Percentiles rank a stretch among this genome's conserved stretches.
Evolutionary conservation across 1,284 basidiomycete species (phyloP).

Genomic region (Thecaphora thlaspeos): DNA sequence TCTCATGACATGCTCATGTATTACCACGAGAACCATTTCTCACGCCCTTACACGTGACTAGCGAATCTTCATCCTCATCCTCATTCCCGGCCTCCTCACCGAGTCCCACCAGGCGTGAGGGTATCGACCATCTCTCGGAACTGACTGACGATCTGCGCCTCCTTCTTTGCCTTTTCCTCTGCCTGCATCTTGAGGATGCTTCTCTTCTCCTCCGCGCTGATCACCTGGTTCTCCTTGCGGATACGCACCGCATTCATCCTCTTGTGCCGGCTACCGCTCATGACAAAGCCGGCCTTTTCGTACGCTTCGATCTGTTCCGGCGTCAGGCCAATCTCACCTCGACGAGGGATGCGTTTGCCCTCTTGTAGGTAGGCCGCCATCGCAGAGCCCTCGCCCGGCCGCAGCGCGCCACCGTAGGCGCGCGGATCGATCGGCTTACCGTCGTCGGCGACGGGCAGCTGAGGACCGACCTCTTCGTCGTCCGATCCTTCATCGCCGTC

Average conservation of each 20-base stretch:
- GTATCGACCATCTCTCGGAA: slow-evolving; percentile 52
- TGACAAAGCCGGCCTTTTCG: slow-evolving; percentile 92
- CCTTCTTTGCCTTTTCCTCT: slow-evolving; percentile 86
- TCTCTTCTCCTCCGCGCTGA: slow-evolving; percentile 88
- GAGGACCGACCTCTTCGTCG: slow-evolving; percentile 14
- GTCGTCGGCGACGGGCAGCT: slow-evolving; percentile 18
- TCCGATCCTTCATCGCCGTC: not conserved
- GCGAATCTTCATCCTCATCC: not conserved
- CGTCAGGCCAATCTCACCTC: slow-evolving; percentile 94
- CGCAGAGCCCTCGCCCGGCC: slow-evolving; percentile 90
- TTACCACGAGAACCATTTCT: no score
- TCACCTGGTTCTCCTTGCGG: slow-evolving; percentile 98
- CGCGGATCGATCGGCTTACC: slow-evolving; percentile 23
- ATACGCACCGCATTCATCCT: slow-evolving; percentile 90
- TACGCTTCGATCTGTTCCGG: slow-evolving; percentile 80
- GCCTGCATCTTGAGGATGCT: slow-evolving; percentile 87
- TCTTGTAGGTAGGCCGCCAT: slow-evolving; percentile 94
- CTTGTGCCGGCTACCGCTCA: slow-evolving; percentile 85
- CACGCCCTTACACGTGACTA: no score
- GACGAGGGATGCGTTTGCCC: slow-evolving; percentile 88
- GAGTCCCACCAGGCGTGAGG: slow-evolving; percentile 1
- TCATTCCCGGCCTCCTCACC: not conserved
- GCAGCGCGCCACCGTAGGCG: slow-evolving; percentile 73
- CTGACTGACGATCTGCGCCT: slow-evolving; percentile 63
- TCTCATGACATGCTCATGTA: no score